Evolutionary conservation across 495 filamentous ascomycete species (phyloP).

Genomic region (Paragyromitra xinjiangensis): DNA sequence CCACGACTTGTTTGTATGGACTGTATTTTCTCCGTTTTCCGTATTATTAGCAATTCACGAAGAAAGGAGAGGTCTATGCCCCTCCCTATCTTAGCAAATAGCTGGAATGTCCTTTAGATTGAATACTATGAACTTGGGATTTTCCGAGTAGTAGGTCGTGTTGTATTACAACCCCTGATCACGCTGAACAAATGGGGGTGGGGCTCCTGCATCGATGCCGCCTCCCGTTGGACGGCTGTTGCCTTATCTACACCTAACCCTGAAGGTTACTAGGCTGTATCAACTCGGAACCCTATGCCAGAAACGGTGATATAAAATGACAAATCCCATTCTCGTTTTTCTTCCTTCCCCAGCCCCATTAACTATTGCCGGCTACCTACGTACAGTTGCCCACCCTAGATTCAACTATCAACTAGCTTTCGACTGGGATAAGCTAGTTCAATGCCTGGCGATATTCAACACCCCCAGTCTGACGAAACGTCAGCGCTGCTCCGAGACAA

Average conservation of each 20-base stretch:
- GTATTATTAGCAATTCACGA: background rate
- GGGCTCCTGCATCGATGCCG: too few species aligned
- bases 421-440: background rate
- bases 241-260: too few species aligned
- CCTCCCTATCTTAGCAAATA: background rate
- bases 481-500: constrained; percentile 31
- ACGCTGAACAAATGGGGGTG: too few species aligned
- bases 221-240: background rate
- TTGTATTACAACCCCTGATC: too few species aligned
- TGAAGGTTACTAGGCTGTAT: background rate
- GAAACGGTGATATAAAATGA: constrained; percentile 4
- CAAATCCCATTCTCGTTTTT: constrained; percentile 11
- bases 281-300: constrained; percentile 11
- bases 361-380: background rate
- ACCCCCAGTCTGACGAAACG: constrained; percentile 15
- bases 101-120: background rate
- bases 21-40: background rate
- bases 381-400: background rate
- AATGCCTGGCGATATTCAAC: constrained; percentile 20
- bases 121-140: background rate
- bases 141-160: too few species aligned
- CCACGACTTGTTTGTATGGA: background rate
- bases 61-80: background rate
- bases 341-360: constrained; percentile 1
- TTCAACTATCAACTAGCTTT: background rate